A percentile compares a stretch with the other conserved stretches of the same genome.
phyloP scores from a whole-genome alignment of 73 alveolate genomes.

The Paramecium sexaurelia region DNA sequence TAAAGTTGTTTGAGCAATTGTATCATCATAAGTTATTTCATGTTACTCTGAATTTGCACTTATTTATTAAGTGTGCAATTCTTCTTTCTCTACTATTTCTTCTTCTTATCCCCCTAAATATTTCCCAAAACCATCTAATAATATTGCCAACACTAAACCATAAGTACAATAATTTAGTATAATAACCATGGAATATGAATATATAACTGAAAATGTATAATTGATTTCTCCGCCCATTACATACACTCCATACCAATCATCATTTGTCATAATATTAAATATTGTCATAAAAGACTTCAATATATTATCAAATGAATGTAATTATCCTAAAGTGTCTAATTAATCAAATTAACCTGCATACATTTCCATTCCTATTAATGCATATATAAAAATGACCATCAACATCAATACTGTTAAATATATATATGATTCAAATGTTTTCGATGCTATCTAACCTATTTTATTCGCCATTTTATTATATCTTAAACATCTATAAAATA shows the following conservation, averaged over 20 bases:
- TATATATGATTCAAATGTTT: neutral
- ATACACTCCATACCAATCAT: slow-evolving; percentile 40
- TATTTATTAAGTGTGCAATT: neutral
- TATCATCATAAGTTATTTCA: neutral
- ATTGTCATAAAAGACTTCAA: neutral
- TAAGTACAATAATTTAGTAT: neutral
- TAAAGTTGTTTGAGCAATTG: neutral
- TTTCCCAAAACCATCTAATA: neutral
- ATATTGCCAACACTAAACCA: slow-evolving; percentile 24
- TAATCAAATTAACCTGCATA: neutral
- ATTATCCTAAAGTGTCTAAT: neutral
- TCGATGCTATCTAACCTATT: neutral
- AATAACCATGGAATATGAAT: neutral
- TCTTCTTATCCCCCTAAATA: neutral
- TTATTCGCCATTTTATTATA: slow-evolving; percentile 1
- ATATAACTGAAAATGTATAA: neutral
- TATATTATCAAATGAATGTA: neutral
- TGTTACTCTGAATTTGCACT: neutral
- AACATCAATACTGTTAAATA: slow-evolving; percentile 16
- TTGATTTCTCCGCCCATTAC: neutral
- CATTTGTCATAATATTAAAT: neutral
- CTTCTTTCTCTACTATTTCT: neutral
- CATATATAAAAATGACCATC: neutral
- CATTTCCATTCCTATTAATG: slow-evolving; percentile 28
- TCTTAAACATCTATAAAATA: slow-evolving; percentile 27